A percentile compares a stretch with the other conserved stretches of the same genome.
These are phyloP conservation scores for Asclepias syriaca DNA, from an alignment of 257 asterid species.

Conservation along the genomic window DNA sequence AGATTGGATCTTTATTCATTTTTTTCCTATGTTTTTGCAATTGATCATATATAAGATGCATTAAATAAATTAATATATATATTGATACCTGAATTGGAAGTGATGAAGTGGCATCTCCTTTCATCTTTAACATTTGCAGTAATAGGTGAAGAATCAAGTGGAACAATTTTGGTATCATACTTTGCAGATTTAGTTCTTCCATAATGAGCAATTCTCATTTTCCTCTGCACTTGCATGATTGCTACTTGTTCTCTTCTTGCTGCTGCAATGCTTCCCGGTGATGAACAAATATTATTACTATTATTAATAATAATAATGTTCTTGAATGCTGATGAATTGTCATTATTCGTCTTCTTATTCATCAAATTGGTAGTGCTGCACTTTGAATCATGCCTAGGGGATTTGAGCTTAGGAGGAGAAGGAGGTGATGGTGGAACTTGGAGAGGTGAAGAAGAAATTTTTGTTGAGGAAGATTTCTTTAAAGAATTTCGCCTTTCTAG, in stretches of 20 bases:
- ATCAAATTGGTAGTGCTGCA: neutral
- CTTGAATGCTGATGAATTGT: conserved; percentile 19
- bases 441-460: conserved; percentile 1
- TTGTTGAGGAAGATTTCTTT: conserved; percentile 18
- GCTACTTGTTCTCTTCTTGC: conserved; percentile 75
- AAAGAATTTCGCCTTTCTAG: conserved; percentile 45
- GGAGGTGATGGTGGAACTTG: conserved; percentile 8
- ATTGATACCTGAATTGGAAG: conserved; percentile 61
- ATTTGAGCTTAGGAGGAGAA: conserved; percentile 29
- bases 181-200: conserved; percentile 55
- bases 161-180: conserved; percentile 26
- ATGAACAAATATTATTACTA: too few relatives aligned
- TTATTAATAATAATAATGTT: conserved; percentile 1
- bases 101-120: conserved; percentile 69
- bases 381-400: conserved; percentile 34
- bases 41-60: too few relatives aligned
- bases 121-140: conserved; percentile 23
- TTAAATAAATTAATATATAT: too few relatives aligned
- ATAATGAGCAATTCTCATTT: conserved; percentile 68
- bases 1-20: too few relatives aligned
- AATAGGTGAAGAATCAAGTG: conserved; percentile 18
- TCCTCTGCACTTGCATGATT: conserved; percentile 58
- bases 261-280: conserved; percentile 68
- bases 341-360: conserved; percentile 37
- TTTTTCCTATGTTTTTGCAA: too few relatives aligned